A percentile compares a stretch with the other conserved stretches of the same genome.
phyloP scores from a whole-genome alignment of 345 rosid genomes.

The Ceriops decandra region DNA sequence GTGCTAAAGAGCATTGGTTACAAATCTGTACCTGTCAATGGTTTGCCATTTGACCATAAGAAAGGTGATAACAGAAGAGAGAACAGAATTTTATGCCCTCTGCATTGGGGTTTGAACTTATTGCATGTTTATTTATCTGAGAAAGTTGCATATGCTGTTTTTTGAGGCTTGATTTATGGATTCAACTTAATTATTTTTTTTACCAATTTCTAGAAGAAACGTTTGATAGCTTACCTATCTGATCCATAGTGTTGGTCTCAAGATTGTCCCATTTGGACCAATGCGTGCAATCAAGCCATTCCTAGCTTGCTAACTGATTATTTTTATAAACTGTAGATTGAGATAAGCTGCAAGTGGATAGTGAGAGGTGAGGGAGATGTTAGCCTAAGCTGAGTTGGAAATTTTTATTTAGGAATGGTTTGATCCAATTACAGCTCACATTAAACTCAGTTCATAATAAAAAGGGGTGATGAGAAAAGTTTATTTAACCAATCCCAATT shows the following conservation, averaged over 20 bases:
- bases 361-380: too few species aligned
- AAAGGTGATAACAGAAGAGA: constrained; percentile 47
- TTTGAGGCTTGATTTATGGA: background rate
- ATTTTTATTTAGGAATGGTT: too few species aligned
- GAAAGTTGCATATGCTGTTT: background rate
- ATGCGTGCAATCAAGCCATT: background rate
- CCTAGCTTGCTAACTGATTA: too few species aligned
- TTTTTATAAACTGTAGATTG: too few species aligned
- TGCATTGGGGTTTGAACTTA: background rate
- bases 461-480: too few species aligned
- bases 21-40: constrained; percentile 68
- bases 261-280: background rate
- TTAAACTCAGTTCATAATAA: too few species aligned
- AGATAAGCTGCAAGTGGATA: too few species aligned
- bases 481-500: too few species aligned
- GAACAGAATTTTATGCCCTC: background rate
- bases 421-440: too few species aligned
- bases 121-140: background rate
- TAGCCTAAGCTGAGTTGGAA: too few species aligned
- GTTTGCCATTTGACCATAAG: constrained; percentile 71
- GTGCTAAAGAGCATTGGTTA: constrained; percentile 94
- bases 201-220: background rate
- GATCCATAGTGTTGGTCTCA: background rate
- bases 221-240: background rate
- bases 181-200: too few species aligned